Evolutionary conservation across 2,329 filamentous ascomycete genomes (phyloP), one percentile per base, ranked within the genome.

Genomic region (Atkinsonella hypoxylon): DNA sequence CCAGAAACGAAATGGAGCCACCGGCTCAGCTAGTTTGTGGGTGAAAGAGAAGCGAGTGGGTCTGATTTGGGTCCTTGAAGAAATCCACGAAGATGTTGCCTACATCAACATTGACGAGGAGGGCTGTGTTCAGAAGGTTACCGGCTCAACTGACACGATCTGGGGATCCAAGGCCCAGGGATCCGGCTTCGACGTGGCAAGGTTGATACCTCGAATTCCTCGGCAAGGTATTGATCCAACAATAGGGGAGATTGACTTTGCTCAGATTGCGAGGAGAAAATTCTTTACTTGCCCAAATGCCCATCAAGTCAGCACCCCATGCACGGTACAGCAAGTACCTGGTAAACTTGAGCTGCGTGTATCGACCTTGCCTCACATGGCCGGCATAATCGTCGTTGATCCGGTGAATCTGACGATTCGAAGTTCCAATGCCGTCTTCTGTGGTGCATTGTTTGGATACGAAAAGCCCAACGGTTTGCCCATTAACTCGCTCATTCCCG

Each of bases 11-110:
- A 95, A 98, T 61, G 93, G 93, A 4, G 80, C 85, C 11, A 91
- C 85, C 4, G 93, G 93, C 2, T 90, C 93, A 52, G 93, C 93
- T 38, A 97, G 90, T 67, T 72, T 98, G 39, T 98, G 93, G 93
- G 93, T 98, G 3, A 98, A 98, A 71, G 93, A 98, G 67, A 98
- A 98, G 68, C 81, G 85, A 46, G 83, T 89, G 48, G 90, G 91
- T 10, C 70, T 98, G 53, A 97, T 98, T 53, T 98, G 93, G 93
- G 93, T 98, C 9, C 70, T 98, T 2, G 93, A 98, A 65, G 93
- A 98, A 68, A 97, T 98, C 54, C 88, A 91, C 50, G 93, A 98
- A 67, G 90, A 98, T 64, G 83, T 93, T 39, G 89, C 87, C 4
- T 79, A 81, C 54, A 69, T 98, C 42, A 77, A 74, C 11, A 76